Evolutionary conservation across 2,329 filamentous ascomycete species (phyloP).

Genomic region (Exophiala spinifera): DNA sequence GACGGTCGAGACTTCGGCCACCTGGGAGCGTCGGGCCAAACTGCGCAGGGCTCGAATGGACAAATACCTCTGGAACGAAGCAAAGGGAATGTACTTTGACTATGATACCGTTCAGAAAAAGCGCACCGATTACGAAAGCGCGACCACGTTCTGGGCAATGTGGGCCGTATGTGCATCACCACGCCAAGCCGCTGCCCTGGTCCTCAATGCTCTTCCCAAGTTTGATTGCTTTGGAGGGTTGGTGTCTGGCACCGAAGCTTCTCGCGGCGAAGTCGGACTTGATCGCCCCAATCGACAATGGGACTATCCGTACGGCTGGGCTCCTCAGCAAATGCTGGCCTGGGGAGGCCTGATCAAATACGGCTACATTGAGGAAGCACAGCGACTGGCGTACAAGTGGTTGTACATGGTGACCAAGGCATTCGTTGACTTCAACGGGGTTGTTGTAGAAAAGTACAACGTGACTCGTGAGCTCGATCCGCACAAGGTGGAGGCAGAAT

Average conservation of each 20-base stretch:
- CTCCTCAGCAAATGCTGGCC: constrained; percentile 95
- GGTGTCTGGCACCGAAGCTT: constrained; percentile 84
- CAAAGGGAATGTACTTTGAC: constrained; percentile 95
- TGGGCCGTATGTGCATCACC: constrained; percentile 90
- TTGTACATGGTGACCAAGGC: constrained; percentile 97
- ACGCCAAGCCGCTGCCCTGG: constrained; percentile 78
- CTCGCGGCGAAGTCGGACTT: constrained; percentile 73
- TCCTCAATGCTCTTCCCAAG: constrained; percentile 74
- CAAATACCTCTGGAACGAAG: constrained; percentile 89
- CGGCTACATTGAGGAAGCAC: constrained; percentile 84
- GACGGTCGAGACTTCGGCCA: constrained; percentile 74
- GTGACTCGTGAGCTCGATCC: constrained; percentile 87
- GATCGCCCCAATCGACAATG: constrained; percentile 92
- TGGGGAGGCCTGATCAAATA: constrained; percentile 93
- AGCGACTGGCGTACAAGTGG: constrained; percentile 92
- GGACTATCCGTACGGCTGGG: constrained; percentile 98
- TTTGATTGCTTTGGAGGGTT: constrained; percentile 88
- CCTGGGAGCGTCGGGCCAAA: constrained; percentile 87
- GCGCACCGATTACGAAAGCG: constrained; percentile 81
- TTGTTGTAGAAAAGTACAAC: constrained; percentile 98
- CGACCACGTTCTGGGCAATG: constrained; percentile 94
- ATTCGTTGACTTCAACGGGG: constrained; percentile 96
- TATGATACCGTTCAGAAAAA: constrained; percentile 83
- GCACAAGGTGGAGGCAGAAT: constrained; percentile 92
- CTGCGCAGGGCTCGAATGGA: constrained; percentile 81